A percentile compares a stretch with the other conserved stretches of the same genome.
These are phyloP conservation scores for Oryza glumipatula DNA, from an alignment of 176 grass and related monocot species.

Conservation along the genomic window DNA sequence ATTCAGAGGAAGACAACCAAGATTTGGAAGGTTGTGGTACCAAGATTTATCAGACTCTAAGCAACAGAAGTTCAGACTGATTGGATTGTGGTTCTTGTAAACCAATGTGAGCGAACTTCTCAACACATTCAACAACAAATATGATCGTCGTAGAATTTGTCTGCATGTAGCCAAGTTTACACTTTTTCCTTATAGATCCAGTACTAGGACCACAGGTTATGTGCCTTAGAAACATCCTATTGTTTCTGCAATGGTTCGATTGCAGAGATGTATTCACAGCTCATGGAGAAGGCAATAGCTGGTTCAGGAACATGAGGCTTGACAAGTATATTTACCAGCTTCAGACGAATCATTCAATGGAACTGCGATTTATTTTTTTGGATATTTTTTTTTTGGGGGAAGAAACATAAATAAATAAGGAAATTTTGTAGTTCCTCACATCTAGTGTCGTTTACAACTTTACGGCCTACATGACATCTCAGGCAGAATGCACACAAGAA, in stretches of 20 bases:
- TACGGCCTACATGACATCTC: background rate
- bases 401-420: conserved; percentile 15
- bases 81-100: background rate
- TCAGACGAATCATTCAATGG: conserved; percentile 11
- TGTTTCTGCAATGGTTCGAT: conserved; percentile 13
- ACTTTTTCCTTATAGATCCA: background rate
- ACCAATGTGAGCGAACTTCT: background rate
- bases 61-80: background rate
- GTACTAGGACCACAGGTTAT: conserved; percentile 23
- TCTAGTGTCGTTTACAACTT: background rate
- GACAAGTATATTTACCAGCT: conserved; percentile 8
- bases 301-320: conserved; percentile 10
- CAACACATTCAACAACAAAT: conserved; percentile 18
- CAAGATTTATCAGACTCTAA: background rate
- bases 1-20: conserved; percentile 15
- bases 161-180: background rate
- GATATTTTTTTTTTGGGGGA: conserved; percentile 7
- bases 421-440: conserved; percentile 9
- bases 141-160: background rate
- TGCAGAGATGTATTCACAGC: background rate
- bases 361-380: background rate
- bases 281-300: background rate
- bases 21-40: background rate
- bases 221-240: background rate
- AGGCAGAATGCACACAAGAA: conserved; percentile 23